These are phyloP conservation scores for Centrapalus pauciflorus DNA, from an alignment of 129 eudicot genomes.

Conservation along the genomic window DNA sequence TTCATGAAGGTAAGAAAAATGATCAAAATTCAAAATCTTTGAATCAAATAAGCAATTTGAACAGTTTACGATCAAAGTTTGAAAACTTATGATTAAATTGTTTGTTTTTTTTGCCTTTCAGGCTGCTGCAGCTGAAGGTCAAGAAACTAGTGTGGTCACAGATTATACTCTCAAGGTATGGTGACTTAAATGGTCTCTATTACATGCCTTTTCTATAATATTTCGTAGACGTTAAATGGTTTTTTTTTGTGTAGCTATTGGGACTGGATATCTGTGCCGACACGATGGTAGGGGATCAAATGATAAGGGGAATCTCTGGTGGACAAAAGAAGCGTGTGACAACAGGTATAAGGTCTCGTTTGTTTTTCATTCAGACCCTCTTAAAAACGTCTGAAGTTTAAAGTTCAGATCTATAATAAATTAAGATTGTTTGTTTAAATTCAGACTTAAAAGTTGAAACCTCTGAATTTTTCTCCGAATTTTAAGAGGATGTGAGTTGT, in stretches of 20 bases:
- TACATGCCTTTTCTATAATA: background rate
- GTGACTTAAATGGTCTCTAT: background rate
- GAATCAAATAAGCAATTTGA: background rate
- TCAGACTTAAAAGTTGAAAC: no score
- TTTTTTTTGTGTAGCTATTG: conserved; percentile 39
- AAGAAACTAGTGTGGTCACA: conserved; percentile 66
- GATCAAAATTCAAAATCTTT: background rate
- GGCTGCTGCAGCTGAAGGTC: conserved; percentile 79
- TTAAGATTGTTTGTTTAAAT: no score
- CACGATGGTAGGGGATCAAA: conserved; percentile 73
- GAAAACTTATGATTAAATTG: background rate
- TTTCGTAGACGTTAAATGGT: background rate
- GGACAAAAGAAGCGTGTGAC: conserved; percentile 73
- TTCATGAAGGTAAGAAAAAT: conserved; percentile 67
- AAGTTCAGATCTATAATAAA: no score
- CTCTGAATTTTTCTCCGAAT: no score
- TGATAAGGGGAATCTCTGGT: conserved; percentile 76
- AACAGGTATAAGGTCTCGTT: conserved; percentile 24
- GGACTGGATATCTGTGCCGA: conserved; percentile 75
- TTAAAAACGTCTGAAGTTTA: no score
- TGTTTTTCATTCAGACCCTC: no score
- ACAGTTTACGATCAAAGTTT: background rate
- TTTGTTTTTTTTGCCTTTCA: conserved; percentile 25
- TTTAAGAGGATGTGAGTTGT: no score
- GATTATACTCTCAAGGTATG: conserved; percentile 78